Conservation (phyloP, 805 yeast species). For the Lipomyces chichibuensis region DNA sequence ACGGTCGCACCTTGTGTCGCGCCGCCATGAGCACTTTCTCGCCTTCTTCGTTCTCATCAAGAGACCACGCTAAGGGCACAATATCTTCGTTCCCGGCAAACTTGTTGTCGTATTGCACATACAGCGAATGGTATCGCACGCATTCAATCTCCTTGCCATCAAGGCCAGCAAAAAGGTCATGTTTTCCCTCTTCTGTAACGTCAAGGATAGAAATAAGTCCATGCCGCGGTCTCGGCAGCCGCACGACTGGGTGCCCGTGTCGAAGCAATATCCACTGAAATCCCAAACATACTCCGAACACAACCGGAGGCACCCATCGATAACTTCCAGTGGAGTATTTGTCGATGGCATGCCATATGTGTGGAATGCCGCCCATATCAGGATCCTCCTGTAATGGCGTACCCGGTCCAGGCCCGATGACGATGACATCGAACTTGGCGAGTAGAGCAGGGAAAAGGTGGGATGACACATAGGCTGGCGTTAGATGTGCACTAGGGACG, state of each 20-base stretch:
- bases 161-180: conserved; percentile 50
- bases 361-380: conserved; percentile 75
- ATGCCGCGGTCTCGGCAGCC: conserved; percentile 67
- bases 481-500: conserved; percentile 46
- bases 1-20: conserved; percentile 61
- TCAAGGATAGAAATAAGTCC: conserved; percentile 74
- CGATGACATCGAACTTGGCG: conserved; percentile 66
- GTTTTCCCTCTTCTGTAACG: conserved; percentile 37
- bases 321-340: conserved; percentile 26
- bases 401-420: conserved; percentile 98
- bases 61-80: conserved; percentile 66
- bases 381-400: conserved; percentile 59
- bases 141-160: conserved; percentile 53
- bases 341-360: conserved; percentile 51
- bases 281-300: conserved; percentile 91
- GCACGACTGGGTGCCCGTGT: conserved; percentile 59
- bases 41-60: conserved; percentile 45
- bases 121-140: conserved; percentile 88
- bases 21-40: conserved; percentile 70
- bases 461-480: conserved; percentile 53
- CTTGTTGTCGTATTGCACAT: conserved; percentile 46
- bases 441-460: conserved; percentile 50
- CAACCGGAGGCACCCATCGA: conserved; percentile 42
- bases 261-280: conserved; percentile 77
- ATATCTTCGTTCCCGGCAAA: conserved; percentile 42